These are phyloP conservation scores for Epichloe hybrida DNA, from an alignment of 2,329 filamentous ascomycete genomes.

Conservation along the genomic window DNA sequence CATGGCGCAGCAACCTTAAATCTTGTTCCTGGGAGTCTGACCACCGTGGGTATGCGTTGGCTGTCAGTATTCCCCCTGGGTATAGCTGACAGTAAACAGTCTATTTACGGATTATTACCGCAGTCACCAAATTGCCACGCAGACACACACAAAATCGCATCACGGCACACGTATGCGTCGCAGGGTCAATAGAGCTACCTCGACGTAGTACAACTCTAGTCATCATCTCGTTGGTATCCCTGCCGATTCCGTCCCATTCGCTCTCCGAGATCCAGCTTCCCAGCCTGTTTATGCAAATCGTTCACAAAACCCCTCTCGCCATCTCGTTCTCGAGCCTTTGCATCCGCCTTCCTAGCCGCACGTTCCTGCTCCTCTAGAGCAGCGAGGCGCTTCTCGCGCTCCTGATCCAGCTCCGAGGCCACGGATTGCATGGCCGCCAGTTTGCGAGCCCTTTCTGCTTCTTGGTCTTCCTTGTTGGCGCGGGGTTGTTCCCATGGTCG, in stretches of 20 bases:
- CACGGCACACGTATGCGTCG: too few species aligned
- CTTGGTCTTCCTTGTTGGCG: slow-evolving; percentile 17
- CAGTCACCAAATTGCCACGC: too few species aligned
- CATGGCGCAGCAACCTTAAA: too few species aligned
- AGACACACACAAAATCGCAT: too few species aligned
- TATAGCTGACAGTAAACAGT: too few species aligned
- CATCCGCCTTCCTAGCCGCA: slow-evolving; percentile 51
- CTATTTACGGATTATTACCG: too few species aligned
- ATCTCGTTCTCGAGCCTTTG: slow-evolving; percentile 47
- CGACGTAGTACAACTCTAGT: slow-evolving; percentile 11
- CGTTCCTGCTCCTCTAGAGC: slow-evolving; percentile 54
- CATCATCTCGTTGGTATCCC: slow-evolving; percentile 32
- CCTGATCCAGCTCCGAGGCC: slow-evolving; percentile 55
- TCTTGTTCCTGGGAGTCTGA: too few species aligned
- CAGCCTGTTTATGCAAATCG: slow-evolving; percentile 45
- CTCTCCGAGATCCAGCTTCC: slow-evolving; percentile 36
- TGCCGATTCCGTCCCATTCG: slow-evolving; percentile 35
- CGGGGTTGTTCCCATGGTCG: background rate
- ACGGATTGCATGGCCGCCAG: slow-evolving; percentile 62
- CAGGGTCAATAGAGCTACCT: too few species aligned
- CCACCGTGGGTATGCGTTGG: too few species aligned
- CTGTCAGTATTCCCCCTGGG: too few species aligned
- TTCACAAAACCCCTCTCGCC: slow-evolving; percentile 53
- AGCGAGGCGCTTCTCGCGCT: slow-evolving; percentile 53
- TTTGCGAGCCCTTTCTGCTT: slow-evolving; percentile 50